phyloP scores from a whole-genome alignment of 495 filamentous ascomycete genomes.

The Symbiotaphrina buchneri region DNA sequence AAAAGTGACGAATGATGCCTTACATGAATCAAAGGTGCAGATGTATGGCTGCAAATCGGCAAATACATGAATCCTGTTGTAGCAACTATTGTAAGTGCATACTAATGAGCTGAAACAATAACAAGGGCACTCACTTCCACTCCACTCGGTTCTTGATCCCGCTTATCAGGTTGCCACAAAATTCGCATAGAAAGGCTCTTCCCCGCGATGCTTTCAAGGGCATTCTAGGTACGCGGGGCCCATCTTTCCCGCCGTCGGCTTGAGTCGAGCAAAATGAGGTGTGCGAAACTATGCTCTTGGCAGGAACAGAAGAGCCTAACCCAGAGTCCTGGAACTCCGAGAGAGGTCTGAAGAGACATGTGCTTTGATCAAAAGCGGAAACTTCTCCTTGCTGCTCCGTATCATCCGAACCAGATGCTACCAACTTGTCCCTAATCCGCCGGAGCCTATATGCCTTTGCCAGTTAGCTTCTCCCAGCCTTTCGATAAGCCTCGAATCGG shows the following conservation, averaged over 20 bases:
- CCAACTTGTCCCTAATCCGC: constrained; percentile 1
- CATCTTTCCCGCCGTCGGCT: constrained; percentile 1
- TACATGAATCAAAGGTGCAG: constrained; percentile 11
- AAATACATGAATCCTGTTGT: constrained; percentile 11
- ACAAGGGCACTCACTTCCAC: constrained; percentile 5
- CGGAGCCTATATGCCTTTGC: constrained; percentile 4
- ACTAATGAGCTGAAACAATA: not conserved
- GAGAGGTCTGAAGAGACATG: constrained; percentile 3
- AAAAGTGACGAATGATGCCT: constrained; percentile 8
- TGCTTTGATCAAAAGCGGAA: not conserved
- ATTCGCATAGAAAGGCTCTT: not conserved
- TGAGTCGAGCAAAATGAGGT: constrained; percentile 5
- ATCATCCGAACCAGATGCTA: no score
- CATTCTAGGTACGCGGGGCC: not conserved
- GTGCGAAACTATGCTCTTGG: constrained; percentile 5
- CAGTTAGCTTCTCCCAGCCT: constrained; percentile 8
- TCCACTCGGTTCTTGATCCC: constrained; percentile 6
- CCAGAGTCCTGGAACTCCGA: constrained; percentile 8
- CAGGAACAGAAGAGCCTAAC: constrained; percentile 6
- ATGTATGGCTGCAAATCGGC: constrained; percentile 14
- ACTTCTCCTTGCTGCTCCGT: not conserved
- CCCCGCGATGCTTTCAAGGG: not conserved
- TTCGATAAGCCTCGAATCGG: constrained; percentile 1
- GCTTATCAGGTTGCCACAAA: not conserved
- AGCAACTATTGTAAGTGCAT: constrained; percentile 1